Conservation (phyloP, 768 basidiomycete genomes). For the Polyporus arcularius region DNA sequence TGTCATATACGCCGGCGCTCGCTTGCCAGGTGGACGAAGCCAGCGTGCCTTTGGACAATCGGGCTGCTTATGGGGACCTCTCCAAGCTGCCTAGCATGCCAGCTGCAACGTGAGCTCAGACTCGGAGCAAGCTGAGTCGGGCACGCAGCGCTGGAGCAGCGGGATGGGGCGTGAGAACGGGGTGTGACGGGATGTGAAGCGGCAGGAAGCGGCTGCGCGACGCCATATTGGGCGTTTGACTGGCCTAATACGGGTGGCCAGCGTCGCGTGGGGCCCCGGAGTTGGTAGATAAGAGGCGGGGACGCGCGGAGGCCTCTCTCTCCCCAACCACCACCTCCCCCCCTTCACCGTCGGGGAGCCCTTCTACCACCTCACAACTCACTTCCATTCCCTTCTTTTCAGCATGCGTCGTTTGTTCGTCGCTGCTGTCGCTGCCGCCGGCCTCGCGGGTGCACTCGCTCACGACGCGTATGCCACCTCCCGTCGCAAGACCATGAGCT, state of each 20-base stretch:
- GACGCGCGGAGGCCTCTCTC: constrained; percentile 11
- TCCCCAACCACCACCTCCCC: constrained; percentile 23
- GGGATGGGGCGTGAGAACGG: neutral
- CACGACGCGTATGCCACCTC: constrained; percentile 36
- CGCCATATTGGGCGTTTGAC: constrained; percentile 9
- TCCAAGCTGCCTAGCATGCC: too few relatives aligned
- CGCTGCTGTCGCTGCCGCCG: constrained; percentile 60
- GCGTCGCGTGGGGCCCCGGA: constrained; percentile 17
- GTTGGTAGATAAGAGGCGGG: constrained; percentile 18
- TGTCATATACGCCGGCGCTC: constrained; percentile 1
- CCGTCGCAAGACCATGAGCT: constrained; percentile 84
- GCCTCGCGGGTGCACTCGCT: constrained; percentile 59
- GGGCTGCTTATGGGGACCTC: neutral
- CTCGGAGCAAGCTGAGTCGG: too few relatives aligned
- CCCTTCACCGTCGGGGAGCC: constrained; percentile 20
- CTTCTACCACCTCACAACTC: constrained; percentile 1
- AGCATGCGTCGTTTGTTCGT: constrained; percentile 67
- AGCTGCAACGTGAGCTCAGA: too few relatives aligned
- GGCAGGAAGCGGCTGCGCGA: constrained; percentile 4
- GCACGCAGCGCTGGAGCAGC: too few relatives aligned
- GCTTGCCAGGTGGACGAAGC: neutral
- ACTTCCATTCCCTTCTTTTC: constrained; percentile 12
- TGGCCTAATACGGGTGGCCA: constrained; percentile 10
- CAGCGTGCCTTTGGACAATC: neutral
- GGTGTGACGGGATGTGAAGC: constrained; percentile 6